Conservation (phyloP, 768 basidiomycete genomes). For the Phaffia australis region DNA sequence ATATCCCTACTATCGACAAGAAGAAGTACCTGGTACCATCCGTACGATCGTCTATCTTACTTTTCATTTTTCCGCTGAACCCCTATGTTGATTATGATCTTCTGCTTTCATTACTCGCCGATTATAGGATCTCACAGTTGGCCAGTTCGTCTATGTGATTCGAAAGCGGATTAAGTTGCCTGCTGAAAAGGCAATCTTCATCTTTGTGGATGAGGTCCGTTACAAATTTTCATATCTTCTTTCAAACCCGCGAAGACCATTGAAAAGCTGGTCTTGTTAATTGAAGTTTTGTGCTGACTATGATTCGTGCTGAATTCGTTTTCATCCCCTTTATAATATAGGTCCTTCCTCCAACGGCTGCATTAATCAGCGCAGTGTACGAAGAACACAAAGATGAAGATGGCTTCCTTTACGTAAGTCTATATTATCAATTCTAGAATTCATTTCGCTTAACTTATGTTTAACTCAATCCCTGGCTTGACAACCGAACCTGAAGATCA, state of each 20-base stretch:
- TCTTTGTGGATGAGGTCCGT: constrained; percentile 79
- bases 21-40: constrained; percentile 99
- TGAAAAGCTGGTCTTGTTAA: not conserved
- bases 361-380: constrained; percentile 96
- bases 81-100: not conserved
- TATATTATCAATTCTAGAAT: not conserved
- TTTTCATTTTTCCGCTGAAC: not conserved
- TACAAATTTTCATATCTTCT: not conserved
- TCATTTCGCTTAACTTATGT: not conserved
- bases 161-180: constrained; percentile 99
- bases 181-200: constrained; percentile 99
- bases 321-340: not conserved
- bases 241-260: not conserved
- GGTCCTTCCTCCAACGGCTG: constrained; percentile 92
- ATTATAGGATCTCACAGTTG: constrained; percentile 80
- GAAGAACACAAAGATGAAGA: constrained; percentile 99
- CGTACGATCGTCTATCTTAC: constrained; percentile 44
- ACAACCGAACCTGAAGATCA: constrained; percentile 32
- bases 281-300: not conserved
- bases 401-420: constrained; percentile 81
- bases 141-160: constrained; percentile 99
- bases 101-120: not conserved
- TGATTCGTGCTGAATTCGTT: not conserved
- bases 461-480: not conserved
- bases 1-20: constrained; percentile 99